These are phyloP conservation scores for Intubia oerlemansii DNA, from an alignment of 2,329 filamentous ascomycete species.

Conservation along the genomic window DNA sequence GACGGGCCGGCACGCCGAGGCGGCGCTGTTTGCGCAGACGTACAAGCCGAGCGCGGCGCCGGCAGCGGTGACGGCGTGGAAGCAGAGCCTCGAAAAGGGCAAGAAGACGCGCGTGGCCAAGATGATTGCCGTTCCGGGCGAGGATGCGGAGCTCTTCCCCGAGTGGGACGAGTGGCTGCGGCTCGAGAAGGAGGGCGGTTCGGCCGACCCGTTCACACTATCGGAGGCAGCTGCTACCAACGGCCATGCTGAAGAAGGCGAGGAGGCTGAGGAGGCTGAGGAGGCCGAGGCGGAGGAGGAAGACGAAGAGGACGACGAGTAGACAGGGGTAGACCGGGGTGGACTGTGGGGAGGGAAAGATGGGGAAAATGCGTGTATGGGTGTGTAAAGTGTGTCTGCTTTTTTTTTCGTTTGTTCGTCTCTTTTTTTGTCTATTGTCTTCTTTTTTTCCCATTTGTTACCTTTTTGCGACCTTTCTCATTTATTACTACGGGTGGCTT, in stretches of 20 bases:
- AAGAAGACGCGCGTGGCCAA: constrained; percentile 75
- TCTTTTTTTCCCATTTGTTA: too few relatives aligned
- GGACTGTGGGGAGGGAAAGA: not conserved
- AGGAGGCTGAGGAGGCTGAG: constrained; percentile 25
- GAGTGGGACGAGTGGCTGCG: constrained; percentile 86
- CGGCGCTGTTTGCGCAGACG: constrained; percentile 81
- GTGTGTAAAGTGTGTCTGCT: too few relatives aligned
- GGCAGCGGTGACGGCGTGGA: constrained; percentile 57
- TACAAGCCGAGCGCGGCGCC: constrained; percentile 69
- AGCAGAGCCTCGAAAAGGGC: constrained; percentile 57
- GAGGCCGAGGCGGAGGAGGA: not conserved
- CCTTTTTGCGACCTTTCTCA: too few relatives aligned
- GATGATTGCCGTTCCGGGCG: constrained; percentile 60
- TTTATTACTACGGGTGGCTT: too few relatives aligned
- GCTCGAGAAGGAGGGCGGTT: constrained; percentile 49
- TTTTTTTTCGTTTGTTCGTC: too few relatives aligned
- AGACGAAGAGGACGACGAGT: not conserved
- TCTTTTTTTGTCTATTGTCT: too few relatives aligned
- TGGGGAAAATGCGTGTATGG: too few relatives aligned
- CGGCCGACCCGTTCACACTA: constrained; percentile 9
- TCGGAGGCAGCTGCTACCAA: not conserved
- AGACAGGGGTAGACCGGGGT: not conserved
- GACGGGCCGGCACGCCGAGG: constrained; percentile 65
- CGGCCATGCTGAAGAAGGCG: not conserved
- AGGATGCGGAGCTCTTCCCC: constrained; percentile 77